A percentile compares a stretch with the other conserved stretches of the same genome.
phyloP scores from a whole-genome alignment of 306 rosid species.

The Sindora glabra region DNA sequence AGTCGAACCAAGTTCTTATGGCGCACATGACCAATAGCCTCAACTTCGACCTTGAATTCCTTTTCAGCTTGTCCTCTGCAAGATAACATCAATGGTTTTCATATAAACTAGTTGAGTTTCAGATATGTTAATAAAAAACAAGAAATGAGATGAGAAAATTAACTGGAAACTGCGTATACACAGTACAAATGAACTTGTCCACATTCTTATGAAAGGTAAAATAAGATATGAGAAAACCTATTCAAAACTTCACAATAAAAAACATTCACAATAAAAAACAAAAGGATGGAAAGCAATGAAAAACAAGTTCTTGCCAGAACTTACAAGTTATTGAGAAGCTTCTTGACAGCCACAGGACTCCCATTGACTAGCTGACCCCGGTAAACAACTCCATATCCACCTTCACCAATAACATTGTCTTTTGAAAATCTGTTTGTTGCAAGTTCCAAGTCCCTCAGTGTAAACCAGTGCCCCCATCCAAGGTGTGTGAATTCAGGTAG shows the following conservation, averaged over 20 bases:
- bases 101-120: conserved; percentile 1
- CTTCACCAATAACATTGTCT: conserved; percentile 87
- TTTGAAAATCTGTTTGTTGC: conserved; percentile 78
- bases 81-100: conserved; percentile 9
- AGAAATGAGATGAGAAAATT: no score
- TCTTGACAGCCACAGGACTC: conserved; percentile 82
- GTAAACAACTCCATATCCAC: conserved; percentile 91
- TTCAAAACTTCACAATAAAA: background rate
- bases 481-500: conserved; percentile 88
- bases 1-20: conserved; percentile 92
- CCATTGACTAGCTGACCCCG: conserved; percentile 72
- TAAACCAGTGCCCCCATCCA: conserved; percentile 99
- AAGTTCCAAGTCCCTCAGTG: conserved; percentile 79
- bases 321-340: conserved; percentile 86
- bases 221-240: background rate
- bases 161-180: no score
- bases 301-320: conserved; percentile 12
- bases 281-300: no score
- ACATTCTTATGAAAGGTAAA: no score
- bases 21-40: conserved; percentile 91
- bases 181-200: no score
- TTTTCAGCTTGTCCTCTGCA: conserved; percentile 92
- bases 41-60: conserved; percentile 94
- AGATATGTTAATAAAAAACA: conserved; percentile 14
- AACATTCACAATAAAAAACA: no score